Conservation (phyloP, 768 basidiomycete genomes). For the Rhizopogon vesiculosus region DNA sequence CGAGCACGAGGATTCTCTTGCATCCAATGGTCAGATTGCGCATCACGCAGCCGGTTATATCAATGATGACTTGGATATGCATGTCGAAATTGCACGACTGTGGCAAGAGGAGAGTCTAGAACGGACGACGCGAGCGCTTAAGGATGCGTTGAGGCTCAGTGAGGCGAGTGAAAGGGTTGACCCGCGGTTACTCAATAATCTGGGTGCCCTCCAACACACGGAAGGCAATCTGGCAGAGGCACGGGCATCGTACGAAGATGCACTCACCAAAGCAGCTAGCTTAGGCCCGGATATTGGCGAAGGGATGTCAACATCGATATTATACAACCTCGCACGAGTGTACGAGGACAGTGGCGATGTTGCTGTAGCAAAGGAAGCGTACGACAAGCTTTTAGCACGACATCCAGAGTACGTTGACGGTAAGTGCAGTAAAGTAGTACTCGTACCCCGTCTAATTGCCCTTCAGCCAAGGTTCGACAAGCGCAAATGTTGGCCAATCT, state of each 20-base stretch:
- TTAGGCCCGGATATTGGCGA: conserved; percentile 50
- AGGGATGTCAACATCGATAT: conserved; percentile 71
- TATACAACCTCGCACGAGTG: conserved; percentile 89
- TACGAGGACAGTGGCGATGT: conserved; percentile 84
- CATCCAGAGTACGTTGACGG: conserved; percentile 98
- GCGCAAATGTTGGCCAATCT: conserved; percentile 71
- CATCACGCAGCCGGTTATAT: conserved; percentile 48
- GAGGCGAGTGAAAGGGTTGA: conserved; percentile 47
- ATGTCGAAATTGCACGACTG: conserved; percentile 83
- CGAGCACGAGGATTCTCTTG: conserved; percentile 52
- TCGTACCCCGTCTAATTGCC: conserved; percentile 6
- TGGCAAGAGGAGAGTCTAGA: conserved; percentile 84
- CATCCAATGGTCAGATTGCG: conserved; percentile 26
- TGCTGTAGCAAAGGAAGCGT: conserved; percentile 75
- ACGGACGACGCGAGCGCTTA: conserved; percentile 66
- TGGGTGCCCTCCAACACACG: conserved; percentile 71
- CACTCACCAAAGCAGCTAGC: conserved; percentile 53
- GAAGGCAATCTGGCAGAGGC: conserved; percentile 58
- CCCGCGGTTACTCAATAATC: conserved; percentile 74
- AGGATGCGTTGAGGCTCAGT: conserved; percentile 66
- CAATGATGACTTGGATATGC: conserved; percentile 79
- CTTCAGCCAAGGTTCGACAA: conserved; percentile 85
- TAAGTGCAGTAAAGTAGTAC: conserved; percentile 32
- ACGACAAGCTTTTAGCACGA: conserved; percentile 77
- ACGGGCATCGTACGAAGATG: conserved; percentile 63